Percentiles rank a stretch among this genome's conserved stretches.
phyloP scores from a whole-genome alignment of 139 green algal species.

The Coccomyxa sp. region DNA sequence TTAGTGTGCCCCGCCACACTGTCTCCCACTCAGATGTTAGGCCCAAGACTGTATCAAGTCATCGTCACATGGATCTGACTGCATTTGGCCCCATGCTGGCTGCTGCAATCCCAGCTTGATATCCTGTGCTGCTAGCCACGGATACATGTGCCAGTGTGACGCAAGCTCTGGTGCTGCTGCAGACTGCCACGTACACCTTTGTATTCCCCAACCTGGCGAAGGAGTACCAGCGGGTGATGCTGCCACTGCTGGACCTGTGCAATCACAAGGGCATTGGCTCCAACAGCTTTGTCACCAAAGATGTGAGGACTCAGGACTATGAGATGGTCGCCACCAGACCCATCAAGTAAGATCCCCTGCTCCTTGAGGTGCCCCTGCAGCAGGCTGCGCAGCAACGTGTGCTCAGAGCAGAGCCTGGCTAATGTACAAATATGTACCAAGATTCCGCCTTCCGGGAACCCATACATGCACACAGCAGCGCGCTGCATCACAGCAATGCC shows the following conservation, averaged over 20 bases:
- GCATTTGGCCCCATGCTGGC: background rate
- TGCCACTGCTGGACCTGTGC: background rate
- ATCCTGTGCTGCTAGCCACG: background rate
- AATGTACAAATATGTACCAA: background rate
- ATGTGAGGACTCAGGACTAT: background rate
- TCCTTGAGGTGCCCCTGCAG: no score
- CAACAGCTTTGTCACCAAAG: background rate
- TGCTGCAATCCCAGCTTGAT: background rate
- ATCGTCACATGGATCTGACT: background rate
- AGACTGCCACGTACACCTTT: background rate
- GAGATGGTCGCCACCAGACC: background rate
- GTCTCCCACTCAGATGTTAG: background rate
- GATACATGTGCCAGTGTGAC: background rate
- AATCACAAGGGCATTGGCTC: background rate
- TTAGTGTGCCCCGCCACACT: no score
- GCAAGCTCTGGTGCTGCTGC: background rate
- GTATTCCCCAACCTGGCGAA: background rate
- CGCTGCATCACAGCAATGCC: background rate
- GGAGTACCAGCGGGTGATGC: background rate
- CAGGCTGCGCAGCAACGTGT: no score
- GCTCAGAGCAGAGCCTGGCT: no score
- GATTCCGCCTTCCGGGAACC: background rate
- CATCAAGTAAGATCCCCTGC: background rate
- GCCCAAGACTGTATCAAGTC: background rate
- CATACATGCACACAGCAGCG: background rate